Evolutionary conservation across 306 rosid species (phyloP).

Genomic region (Rosa lucieae): DNA sequence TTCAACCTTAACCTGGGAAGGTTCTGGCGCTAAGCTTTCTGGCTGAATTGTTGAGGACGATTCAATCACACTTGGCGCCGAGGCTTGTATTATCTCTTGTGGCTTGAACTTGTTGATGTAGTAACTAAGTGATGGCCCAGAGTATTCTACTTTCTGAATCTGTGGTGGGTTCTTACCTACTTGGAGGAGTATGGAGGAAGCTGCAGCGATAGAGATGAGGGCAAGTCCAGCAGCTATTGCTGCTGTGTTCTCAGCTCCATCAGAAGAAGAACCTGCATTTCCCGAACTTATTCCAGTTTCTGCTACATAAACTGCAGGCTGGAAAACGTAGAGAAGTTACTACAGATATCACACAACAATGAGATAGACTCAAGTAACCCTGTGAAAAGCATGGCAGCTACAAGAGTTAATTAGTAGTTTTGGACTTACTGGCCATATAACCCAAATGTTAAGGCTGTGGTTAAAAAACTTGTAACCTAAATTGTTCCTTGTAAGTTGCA

Average conservation of each 20-base stretch:
- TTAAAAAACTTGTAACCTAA: background rate
- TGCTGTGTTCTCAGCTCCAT: conserved; percentile 72
- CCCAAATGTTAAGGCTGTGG: background rate
- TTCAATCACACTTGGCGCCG: conserved; percentile 34
- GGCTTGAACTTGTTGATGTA: conserved; percentile 77
- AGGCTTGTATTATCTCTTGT: conserved; percentile 46
- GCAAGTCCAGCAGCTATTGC: conserved; percentile 65
- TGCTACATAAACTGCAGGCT: conserved; percentile 89
- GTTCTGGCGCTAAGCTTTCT: conserved; percentile 13
- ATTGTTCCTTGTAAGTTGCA: background rate
- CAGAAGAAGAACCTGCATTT: conserved; percentile 68
- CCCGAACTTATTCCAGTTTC: conserved; percentile 93
- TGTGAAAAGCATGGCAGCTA: background rate
- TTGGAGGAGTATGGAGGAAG: conserved; percentile 68
- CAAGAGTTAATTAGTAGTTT: background rate
- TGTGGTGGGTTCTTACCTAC: conserved; percentile 70
- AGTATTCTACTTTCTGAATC: conserved; percentile 52
- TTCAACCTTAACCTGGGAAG: conserved; percentile 37
- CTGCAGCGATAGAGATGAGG: conserved; percentile 65
- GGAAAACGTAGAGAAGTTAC: conserved; percentile 31
- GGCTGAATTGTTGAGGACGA: conserved; percentile 13
- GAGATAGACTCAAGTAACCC: background rate
- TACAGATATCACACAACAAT: background rate
- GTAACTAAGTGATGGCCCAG: conserved; percentile 83
- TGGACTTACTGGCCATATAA: background rate